Evolutionary conservation across 768 basidiomycete species (phyloP).

Genomic region (Termitomyces sp.): DNA sequence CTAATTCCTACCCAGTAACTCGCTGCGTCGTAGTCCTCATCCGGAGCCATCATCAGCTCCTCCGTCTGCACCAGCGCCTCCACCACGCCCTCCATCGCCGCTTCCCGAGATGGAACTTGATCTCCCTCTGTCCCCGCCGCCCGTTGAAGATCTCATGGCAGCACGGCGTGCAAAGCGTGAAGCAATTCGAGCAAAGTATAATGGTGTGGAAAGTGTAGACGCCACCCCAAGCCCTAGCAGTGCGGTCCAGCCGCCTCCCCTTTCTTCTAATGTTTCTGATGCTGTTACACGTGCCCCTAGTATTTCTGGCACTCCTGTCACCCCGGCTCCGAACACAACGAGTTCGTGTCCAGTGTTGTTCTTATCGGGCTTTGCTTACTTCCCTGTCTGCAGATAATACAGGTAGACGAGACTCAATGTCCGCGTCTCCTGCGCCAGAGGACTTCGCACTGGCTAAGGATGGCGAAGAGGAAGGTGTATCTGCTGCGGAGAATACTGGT

Average conservation of each 20-base stretch:
- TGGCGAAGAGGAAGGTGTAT: slow-evolving; percentile 45
- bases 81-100: slow-evolving; percentile 16
- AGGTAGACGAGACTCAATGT: slow-evolving; percentile 53
- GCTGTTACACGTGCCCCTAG: slow-evolving; percentile 54
- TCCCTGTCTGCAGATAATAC: background rate
- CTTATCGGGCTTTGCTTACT: background rate
- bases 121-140: slow-evolving; percentile 42
- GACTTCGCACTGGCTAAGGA: slow-evolving; percentile 71
- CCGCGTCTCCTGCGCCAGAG: slow-evolving; percentile 54
- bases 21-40: slow-evolving; percentile 44
- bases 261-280: slow-evolving; percentile 61
- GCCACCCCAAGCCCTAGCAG: slow-evolving; percentile 63
- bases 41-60: slow-evolving; percentile 1
- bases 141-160: slow-evolving; percentile 62
- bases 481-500: slow-evolving; percentile 42
- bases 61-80: background rate
- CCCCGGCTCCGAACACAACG: slow-evolving; percentile 11
- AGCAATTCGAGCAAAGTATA: slow-evolving; percentile 79
- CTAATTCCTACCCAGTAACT: slow-evolving; percentile 49
- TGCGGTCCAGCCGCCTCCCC: slow-evolving; percentile 71
- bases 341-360: slow-evolving; percentile 16
- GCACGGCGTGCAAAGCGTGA: slow-evolving; percentile 70
- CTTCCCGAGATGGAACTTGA: slow-evolving; percentile 53
- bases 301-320: slow-evolving; percentile 30
- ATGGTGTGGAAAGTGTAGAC: slow-evolving; percentile 44